Evolutionary conservation across 2,329 filamentous ascomycete genomes (phyloP).

Genomic region (Penicillium sp.): DNA sequence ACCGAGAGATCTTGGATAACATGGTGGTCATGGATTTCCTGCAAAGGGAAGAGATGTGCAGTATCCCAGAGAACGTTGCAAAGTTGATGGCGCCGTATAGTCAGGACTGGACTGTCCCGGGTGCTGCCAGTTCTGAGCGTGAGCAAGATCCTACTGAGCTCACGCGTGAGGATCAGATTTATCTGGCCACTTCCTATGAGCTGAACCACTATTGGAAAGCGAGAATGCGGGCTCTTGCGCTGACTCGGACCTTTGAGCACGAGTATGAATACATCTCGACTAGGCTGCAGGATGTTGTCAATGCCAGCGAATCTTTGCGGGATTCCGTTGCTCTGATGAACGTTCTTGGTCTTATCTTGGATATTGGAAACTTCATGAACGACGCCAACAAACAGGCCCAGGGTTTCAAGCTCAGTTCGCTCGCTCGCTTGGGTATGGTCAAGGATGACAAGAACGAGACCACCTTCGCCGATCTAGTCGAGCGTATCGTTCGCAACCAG

Average conservation of each 20-base stretch:
- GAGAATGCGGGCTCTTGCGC: slow-evolving; percentile 83
- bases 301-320: slow-evolving; percentile 82
- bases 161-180: slow-evolving; percentile 93
- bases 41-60: slow-evolving; percentile 88
- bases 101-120: slow-evolving; percentile 91
- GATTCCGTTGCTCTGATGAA: slow-evolving; percentile 95
- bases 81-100: slow-evolving; percentile 95
- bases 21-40: slow-evolving; percentile 94
- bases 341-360: slow-evolving; percentile 89
- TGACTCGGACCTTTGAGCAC: slow-evolving; percentile 78
- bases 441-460: slow-evolving; percentile 99
- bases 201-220: slow-evolving; percentile 98
- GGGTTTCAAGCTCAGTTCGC: slow-evolving; percentile 95
- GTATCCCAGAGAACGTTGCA: slow-evolving; percentile 82
- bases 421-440: slow-evolving; percentile 91
- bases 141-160: slow-evolving; percentile 87
- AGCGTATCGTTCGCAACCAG: slow-evolving; percentile 93
- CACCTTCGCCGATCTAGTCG: slow-evolving; percentile 91
- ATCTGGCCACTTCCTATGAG: slow-evolving; percentile 88
- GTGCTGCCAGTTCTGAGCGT: slow-evolving; percentile 72
- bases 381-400: slow-evolving; percentile 97
- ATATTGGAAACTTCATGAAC: slow-evolving; percentile 99
- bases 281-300: slow-evolving; percentile 82
- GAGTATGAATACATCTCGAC: slow-evolving; percentile 91
- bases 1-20: slow-evolving; percentile 84